phyloP scores from a whole-genome alignment of 768 basidiomycete genomes.

The Paxillus involutus region DNA sequence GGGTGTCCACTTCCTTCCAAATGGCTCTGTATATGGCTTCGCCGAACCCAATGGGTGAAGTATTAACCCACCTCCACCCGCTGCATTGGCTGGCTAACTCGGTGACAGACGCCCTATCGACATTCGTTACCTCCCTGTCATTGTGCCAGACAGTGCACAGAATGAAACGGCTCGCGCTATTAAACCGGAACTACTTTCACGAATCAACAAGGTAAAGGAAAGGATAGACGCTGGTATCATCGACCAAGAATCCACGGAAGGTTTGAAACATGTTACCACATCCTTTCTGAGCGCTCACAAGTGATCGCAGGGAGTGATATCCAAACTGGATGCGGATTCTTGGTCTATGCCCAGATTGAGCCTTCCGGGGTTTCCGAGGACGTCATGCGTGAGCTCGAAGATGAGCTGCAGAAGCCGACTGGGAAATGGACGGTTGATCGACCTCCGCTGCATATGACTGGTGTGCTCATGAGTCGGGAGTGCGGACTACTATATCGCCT shows the following conservation, averaged over 20 bases:
- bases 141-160: constrained; percentile 55
- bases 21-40: constrained; percentile 77
- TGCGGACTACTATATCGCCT: constrained; percentile 78
- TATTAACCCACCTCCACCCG: not conserved
- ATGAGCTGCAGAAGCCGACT: constrained; percentile 72
- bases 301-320: constrained; percentile 40
- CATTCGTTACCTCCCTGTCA: constrained; percentile 61
- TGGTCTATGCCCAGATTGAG: constrained; percentile 64
- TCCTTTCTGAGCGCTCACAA: not conserved
- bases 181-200: constrained; percentile 56
- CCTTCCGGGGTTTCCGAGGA: constrained; percentile 49
- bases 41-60: constrained; percentile 63
- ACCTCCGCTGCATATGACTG: constrained; percentile 59
- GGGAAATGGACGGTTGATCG: constrained; percentile 60
- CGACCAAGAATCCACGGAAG: constrained; percentile 48
- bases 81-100: not conserved
- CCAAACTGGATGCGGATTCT: constrained; percentile 61
- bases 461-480: constrained; percentile 71
- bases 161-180: constrained; percentile 63
- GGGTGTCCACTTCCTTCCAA: constrained; percentile 71
- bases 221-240: constrained; percentile 65
- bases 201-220: constrained; percentile 58
- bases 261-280: constrained; percentile 17
- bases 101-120: constrained; percentile 54
- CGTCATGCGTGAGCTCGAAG: constrained; percentile 69